phyloP scores from a whole-genome alignment of 164 flowering plant species.

The Brasenia schreberi region DNA sequence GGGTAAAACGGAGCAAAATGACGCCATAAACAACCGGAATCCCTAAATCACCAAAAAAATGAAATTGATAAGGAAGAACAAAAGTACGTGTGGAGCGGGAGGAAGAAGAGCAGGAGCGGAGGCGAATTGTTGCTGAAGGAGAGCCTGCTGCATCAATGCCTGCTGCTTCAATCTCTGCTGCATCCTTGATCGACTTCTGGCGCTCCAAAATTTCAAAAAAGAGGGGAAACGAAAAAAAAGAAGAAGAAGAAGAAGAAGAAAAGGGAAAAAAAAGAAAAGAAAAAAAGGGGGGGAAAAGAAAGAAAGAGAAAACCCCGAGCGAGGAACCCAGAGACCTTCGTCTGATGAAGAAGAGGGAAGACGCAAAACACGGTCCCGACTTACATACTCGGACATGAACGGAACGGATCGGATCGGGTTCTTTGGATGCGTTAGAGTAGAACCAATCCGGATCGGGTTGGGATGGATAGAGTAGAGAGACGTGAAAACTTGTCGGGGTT shows the following conservation, averaged over 20 bases:
- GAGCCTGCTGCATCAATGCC: constrained; percentile 47
- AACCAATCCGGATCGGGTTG: too few relatives aligned
- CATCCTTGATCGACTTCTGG: constrained; percentile 6
- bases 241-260: background rate
- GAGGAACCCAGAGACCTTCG: too few relatives aligned
- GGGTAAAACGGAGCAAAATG: background rate
- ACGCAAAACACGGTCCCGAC: too few relatives aligned
- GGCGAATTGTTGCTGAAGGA: constrained; percentile 10
- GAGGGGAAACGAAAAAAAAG: background rate
- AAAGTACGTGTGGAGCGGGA: background rate
- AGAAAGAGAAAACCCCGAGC: background rate
- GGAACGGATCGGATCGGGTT: too few relatives aligned
- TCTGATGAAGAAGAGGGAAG: too few relatives aligned
- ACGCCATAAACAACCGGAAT: background rate
- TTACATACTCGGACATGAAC: too few relatives aligned
- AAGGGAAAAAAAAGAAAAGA: background rate
- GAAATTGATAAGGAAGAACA: background rate
- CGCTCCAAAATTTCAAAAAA: background rate
- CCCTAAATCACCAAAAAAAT: too few relatives aligned
- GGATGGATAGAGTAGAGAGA: too few relatives aligned
- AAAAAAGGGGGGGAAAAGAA: background rate
- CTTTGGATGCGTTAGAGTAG: too few relatives aligned
- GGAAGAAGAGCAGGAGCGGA: background rate
- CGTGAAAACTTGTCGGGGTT: too few relatives aligned
- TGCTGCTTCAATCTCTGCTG: constrained; percentile 33